Percentiles rank a stretch among this genome's conserved stretches.
phyloP scores from a whole-genome alignment of 441 rosid genomes.

The Theobroma grandiflorum region DNA sequence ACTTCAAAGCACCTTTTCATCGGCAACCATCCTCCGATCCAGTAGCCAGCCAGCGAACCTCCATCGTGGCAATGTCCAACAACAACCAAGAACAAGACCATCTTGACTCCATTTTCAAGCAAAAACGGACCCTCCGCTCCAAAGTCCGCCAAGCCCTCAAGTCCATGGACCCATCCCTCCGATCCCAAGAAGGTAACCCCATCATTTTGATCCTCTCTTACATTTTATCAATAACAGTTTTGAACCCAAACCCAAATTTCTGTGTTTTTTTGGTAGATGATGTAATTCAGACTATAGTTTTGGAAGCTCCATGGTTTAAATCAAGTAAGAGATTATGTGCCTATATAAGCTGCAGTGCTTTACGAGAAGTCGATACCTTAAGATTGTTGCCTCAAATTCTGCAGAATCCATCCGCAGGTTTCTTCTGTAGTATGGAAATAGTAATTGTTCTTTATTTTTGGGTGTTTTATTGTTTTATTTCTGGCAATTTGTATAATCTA shows the following conservation, averaged over 20 bases:
- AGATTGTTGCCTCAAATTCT: constrained; percentile 60
- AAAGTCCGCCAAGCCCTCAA: constrained; percentile 75
- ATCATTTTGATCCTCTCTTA: background rate
- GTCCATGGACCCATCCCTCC: constrained; percentile 77
- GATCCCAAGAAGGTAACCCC: constrained; percentile 67
- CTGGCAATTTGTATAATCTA: background rate
- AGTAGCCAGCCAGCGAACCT: constrained; percentile 20
- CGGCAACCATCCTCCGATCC: background rate
- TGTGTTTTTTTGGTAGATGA: constrained; percentile 50
- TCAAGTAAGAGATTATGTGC: constrained; percentile 80
- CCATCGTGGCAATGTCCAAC: constrained; percentile 42
- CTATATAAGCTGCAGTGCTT: constrained; percentile 79
- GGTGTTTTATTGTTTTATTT: constrained; percentile 7
- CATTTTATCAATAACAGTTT: background rate
- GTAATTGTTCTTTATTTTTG: background rate
- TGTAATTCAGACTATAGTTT: constrained; percentile 66
- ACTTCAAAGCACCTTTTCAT: background rate
- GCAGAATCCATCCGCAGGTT: constrained; percentile 45
- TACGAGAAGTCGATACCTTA: constrained; percentile 83
- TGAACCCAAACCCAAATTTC: background rate
- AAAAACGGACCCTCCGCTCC: constrained; percentile 66
- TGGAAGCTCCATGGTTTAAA: constrained; percentile 85
- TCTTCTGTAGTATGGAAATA: constrained; percentile 18
- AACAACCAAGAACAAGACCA: constrained; percentile 28
- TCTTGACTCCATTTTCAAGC: constrained; percentile 65